Evolutionary conservation across 768 basidiomycete genomes (phyloP), one percentile per base, ranked within the genome.

Genomic region (Leucocoprinus leucothites): DNA sequence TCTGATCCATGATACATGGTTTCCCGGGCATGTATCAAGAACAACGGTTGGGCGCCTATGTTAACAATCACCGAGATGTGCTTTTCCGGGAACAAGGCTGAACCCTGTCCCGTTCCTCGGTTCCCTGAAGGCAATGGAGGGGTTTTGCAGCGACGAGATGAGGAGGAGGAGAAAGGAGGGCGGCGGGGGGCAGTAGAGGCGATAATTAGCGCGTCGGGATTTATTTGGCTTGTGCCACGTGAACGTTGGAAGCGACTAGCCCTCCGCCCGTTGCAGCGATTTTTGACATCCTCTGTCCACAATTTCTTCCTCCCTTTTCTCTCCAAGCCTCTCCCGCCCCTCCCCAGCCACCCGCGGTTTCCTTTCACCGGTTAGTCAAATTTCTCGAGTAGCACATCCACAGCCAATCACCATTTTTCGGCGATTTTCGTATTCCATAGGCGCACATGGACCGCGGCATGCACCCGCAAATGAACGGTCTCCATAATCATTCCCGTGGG

Each of bases 191-290:
- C 16, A 42, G 4, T 13, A 3, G 46, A 13, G 28, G 19, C n/a
- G 51, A 16, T 24, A 45, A 45, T 53, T 44, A 40, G 45, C 36
- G 46, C 45, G 53, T 41, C 53, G 45, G 53, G 53, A 47, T 54
- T 54, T 54, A 44, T 54, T 47, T 46, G 36, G 53, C 36, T 35
- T n/a, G 43, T 44, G 51, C 42, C 51, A 53, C 51, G 51, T 53
- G 51, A 45, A 44, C 42, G 51, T 53, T 44, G 43, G 28, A 44
- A 43, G 42, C 41, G 51, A 53, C 51, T 45, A 44, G 50, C n/a
- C 38, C 24, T 26, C 31, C 31, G 31, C 31, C 35, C 50, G 38
- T 41, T 21, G 50, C 31, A 34, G 22, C 51, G 42, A 45, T 44
- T 53, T 53, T 53, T 53, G 51, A 53, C 51, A 53, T 45, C 51